Percentiles rank a stretch among this genome's conserved stretches.
phyloP scores from a whole-genome alignment of 768 basidiomycete genomes.

The Suillus placidus region DNA sequence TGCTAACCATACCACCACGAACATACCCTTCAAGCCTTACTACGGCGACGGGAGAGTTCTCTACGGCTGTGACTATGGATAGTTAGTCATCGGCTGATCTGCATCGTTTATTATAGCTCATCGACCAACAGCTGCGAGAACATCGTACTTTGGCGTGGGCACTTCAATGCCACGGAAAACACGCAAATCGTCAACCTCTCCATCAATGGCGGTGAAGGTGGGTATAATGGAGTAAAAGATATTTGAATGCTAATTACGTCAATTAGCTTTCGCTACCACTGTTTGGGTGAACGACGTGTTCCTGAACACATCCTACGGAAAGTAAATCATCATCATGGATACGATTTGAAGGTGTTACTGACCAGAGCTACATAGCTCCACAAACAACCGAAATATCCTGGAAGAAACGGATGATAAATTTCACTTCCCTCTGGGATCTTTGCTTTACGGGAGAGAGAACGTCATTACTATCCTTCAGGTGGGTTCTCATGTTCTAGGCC shows the following conservation, averaged over 20 bases:
- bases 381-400: slow-evolving; percentile 60
- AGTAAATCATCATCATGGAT: slow-evolving; percentile 45
- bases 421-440: slow-evolving; percentile 57
- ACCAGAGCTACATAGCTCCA: slow-evolving; percentile 48
- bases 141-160: slow-evolving; percentile 78
- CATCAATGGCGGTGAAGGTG: slow-evolving; percentile 81
- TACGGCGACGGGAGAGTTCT: slow-evolving; percentile 79
- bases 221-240: slow-evolving; percentile 11
- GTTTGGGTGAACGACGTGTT: slow-evolving; percentile 80
- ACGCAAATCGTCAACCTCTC: slow-evolving; percentile 72
- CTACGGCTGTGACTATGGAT: slow-evolving; percentile 87
- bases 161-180: slow-evolving; percentile 64
- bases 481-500: slow-evolving; percentile 15
- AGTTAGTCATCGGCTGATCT: slow-evolving; percentile 46
- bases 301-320: slow-evolving; percentile 73
- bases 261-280: slow-evolving; percentile 72
- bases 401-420: slow-evolving; percentile 73
- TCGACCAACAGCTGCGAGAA: slow-evolving; percentile 69
- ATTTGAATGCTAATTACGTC: background rate
- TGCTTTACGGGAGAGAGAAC: slow-evolving; percentile 60
- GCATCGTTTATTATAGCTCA: slow-evolving; percentile 13
- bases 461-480: slow-evolving; percentile 80
- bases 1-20: slow-evolving; percentile 75
- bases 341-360: background rate
- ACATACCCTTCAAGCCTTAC: slow-evolving; percentile 66